Evolutionary conservation across 768 basidiomycete species (phyloP), one percentile per base, ranked within the genome.

Genomic region (Boletales sp.): DNA sequence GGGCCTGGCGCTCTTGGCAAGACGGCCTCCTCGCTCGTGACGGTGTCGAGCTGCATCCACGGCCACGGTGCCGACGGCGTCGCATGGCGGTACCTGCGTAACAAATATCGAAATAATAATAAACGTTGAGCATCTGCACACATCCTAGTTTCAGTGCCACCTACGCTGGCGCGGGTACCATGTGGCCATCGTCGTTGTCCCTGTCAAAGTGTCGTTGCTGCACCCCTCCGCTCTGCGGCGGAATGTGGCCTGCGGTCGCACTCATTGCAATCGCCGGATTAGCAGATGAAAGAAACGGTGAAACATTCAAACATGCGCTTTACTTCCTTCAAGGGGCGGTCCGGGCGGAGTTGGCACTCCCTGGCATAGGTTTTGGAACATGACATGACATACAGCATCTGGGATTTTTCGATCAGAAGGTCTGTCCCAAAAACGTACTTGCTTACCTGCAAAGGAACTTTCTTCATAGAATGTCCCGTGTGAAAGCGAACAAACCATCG

Each of bases 31-130:
- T 50, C 40, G 36, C 46, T 18, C 9, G 24, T 21, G 51, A 61
- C 65, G 13, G 31, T 39, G 44, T 61, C 57, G 30, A 72, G 54
- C 43, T 67, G 55, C 52, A 72, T 61, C 62, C 68, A 74, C 4
- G 73, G 73, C 73, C 72, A 74, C 18, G 72, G 73, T 1, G 67
- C 67, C 1, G 67, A 68, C 14, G 72, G 72, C 4, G 62, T 59
- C n/a, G 65, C 71, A 40, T 73, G 68, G 29, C 72, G 62, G 37
- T 65, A 62, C 47, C 62, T 63, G 38, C 17, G 35, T 44, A n/a
- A 34, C 18, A 40, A 36, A 38, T 21, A 21, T 21, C 4, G 21
- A 21, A 21, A 21, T 4, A 21, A 21, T 21, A 21, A 21, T 21
- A 21, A 27, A 11, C 3, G 27, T 24, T 57, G 19, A 51, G 51